Evolutionary conservation across 75 land plant species (phyloP), one percentile per base, ranked within the genome.

Genomic region (Sequoiadendron giganteum): DNA sequence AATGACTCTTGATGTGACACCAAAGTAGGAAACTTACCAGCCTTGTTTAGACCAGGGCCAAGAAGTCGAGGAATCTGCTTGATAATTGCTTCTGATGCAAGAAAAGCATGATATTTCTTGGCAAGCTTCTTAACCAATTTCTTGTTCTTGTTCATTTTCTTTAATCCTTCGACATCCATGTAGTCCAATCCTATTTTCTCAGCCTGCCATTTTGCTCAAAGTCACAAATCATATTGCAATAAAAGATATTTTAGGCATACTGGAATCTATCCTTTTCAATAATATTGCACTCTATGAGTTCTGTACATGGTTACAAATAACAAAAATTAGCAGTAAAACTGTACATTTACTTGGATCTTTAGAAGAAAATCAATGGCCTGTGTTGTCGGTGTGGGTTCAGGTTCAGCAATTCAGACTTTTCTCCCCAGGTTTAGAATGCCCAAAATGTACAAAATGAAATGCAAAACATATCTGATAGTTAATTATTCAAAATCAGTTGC

Each of bases 11-110:
- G 96, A 78, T 95, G 96, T 61, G 94, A 89, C 10, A 94, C 96
- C 38, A 95, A 90, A 16, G 96, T 91, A 19, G 96, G 96, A 72
- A 95, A 95, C 86, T 95, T 95, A 15, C 96, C 96, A 68, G 96
- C 96, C 86, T 95, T 95, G 93, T 95, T 94, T 42, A 95, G 91
- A 88, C 96, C 96, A 82, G 96, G 95, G 3, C 96, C 96, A 36
- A 95, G 70, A 45, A 94, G 93, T 52, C 95, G 86, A 70, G 95
- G 95, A 78, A 94, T 93, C 88, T 92, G 95, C 89, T 94, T 95
- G 21, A 95, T 95, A 45, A 93, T 90, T 54, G 95, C 92, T 87
- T 94, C 94, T 43, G 94, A 93, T 5, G 95, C 95, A 45, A 93
- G 84, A 81, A 93, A 93, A 28, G 95, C 95, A 90, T 93, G 95